Base-by-base conservation (phyloP, 2,329 filamentous ascomycete genomes). In the Xylariaceae sp. region DNA sequence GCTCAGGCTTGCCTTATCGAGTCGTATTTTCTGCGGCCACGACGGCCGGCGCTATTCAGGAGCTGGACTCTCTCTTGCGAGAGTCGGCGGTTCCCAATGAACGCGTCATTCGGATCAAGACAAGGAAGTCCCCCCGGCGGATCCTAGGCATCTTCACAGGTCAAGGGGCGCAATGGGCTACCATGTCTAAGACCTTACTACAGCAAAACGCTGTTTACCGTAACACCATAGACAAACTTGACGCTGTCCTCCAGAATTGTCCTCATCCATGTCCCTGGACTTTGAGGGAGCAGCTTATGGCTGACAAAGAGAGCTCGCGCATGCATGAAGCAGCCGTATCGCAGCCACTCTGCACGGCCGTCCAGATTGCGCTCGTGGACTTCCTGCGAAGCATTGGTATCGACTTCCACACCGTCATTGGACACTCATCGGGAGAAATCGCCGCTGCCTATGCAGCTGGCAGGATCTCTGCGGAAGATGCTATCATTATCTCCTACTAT, bases 321-420 rank as follows among this genome's bases (percentile, higher is more conserved):
- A 64, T 80, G 0, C 47, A 74, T 7, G 64, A 73, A 15, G 74
- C 78, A 0, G 72, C 74, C 2, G 63, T 82, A 18, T 75, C 78
- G 0, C 82, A 84, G 62, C 78, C 82, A 0, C 66, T 82, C 0
- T 83, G 78, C 55, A 83, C 81, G 0, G 80, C 81, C 0, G 48
- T 85, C 0, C 82, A 85, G 63, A 72, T 85, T 1, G 80, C 71
- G 0, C 64, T 78, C 5, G 68, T 76, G 1, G 69, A 75, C 23
- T 59, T 77, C 2, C 59, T 77, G 53, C 59, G 51, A 51, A 64
- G 59, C 17, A 55, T 71, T 2, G 62, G 63, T 1, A 59, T 73
- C 6, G n/a, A 35, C 7, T 73, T 73, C 17, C 69, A 70, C 44
- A 69, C 70, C 0, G 70, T 74, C 17, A 13, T 71, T 37, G 61